Evolutionary conservation across 2,329 filamentous ascomycete genomes (phyloP), one percentile per base, ranked within the genome.

Genomic region (Colletotrichum tanaceti): DNA sequence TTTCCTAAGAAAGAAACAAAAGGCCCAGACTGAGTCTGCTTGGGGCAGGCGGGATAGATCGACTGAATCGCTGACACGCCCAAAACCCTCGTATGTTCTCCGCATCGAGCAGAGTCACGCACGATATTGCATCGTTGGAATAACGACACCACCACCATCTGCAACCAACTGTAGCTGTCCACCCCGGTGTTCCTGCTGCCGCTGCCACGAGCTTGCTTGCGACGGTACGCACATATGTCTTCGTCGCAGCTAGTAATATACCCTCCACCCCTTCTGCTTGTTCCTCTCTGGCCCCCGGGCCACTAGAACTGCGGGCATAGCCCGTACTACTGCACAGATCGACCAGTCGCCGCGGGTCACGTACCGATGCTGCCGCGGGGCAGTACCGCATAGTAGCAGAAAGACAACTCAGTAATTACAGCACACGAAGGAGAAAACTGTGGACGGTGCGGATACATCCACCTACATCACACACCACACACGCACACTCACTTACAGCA

Each of bases 331-430:
- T 53, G 64, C 60, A 63, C 38, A 54, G 65, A 67, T 67, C 65
- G 53, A 38, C 65, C 46, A 64, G 50, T 67, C 60, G 59, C 65
- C 59, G 65, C 54, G 38, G 54, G 54, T 57, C 65, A 59, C 53
- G 58, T 58, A 32, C 53, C 65, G 65, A 44, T 67, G 65, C 65
- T 58, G 63, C 59, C 59, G 52, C 18, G 39, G 38, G 43, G 65
- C 44, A 44, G 54, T 28, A 32, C 20, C 49, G 58, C 43, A 50
- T 52, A 22, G 57, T 60, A 35, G 49, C 18, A 24, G 35, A 35
- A 32, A 20, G 20, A 50, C 13, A 50, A 20, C 20, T 35, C 32
- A 35, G 10, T 35, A n/a, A n/a, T n/a, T n/a, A 35, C 32, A 35
- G 32, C 32, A 35, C 32, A 35, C 9, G 9, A 35, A 35, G 32